These are phyloP conservation scores for Brettanomyces bruxellensis DNA, from an alignment of 805 yeast genomes.

Conservation along the genomic window DNA sequence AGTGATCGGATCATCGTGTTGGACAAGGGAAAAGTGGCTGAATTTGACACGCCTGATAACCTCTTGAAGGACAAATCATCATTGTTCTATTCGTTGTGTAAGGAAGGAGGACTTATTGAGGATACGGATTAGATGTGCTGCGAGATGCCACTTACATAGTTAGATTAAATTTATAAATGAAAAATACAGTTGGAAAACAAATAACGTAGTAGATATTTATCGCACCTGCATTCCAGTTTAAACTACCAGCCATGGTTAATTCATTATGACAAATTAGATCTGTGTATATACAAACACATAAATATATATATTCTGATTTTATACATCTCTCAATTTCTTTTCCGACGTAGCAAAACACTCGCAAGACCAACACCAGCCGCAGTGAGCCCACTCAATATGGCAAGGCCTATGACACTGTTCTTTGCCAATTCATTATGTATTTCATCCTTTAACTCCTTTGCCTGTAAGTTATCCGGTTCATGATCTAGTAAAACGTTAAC, in stretches of 20 bases:
- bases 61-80: conserved; percentile 60
- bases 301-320: not conserved
- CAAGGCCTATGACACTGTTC: conserved; percentile 85
- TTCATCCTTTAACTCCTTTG: conserved; percentile 56
- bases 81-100: conserved; percentile 70
- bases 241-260: not conserved
- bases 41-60: conserved; percentile 63
- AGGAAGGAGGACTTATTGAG: conserved; percentile 55
- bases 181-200: not conserved
- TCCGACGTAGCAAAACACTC: conserved; percentile 6
- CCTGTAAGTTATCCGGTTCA: conserved; percentile 84
- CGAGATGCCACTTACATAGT: not conserved
- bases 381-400: conserved; percentile 75
- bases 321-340: conserved; percentile 1
- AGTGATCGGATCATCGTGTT: conserved; percentile 70
- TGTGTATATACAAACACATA: not conserved
- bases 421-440: conserved; percentile 78
- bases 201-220: not conserved
- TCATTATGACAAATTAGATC: not conserved
- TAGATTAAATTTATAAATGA: not conserved
- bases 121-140: not conserved
- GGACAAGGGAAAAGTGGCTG: conserved; percentile 67
- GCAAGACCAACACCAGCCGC: conserved; percentile 65
- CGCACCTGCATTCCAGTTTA: not conserved
- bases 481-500: conserved; percentile 65